phyloP scores from a whole-genome alignment of 257 asterid species.

The Penstemon newberryi region DNA sequence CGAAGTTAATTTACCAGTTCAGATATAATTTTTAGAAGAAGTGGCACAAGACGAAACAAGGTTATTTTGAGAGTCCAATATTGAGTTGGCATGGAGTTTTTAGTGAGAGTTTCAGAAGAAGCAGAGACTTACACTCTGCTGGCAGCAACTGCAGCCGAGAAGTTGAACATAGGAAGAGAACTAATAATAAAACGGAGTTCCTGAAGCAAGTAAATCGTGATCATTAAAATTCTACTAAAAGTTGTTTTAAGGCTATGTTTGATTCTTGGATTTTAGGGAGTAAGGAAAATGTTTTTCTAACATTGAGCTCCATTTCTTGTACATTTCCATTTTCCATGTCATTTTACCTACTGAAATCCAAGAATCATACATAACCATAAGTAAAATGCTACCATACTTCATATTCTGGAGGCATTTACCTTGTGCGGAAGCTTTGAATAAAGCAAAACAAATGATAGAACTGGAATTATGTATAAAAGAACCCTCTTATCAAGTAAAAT shows the following conservation, averaged over 20 bases:
- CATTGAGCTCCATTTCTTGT: no score
- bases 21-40: no score
- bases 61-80: no score
- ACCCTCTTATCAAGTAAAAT: conserved; percentile 77
- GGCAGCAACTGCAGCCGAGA: conserved; percentile 93
- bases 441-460: conserved; percentile 69
- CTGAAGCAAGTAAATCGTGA: conserved; percentile 50
- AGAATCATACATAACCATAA: neutral
- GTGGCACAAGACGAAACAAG: no score
- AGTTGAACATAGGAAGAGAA: conserved; percentile 89
- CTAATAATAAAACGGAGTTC: conserved; percentile 92
- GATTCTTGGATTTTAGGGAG: no score
- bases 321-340: no score
- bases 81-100: no score
- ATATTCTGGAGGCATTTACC: conserved; percentile 43
- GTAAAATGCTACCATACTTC: conserved; percentile 14
- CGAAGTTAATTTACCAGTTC: no score
- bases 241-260: neutral
- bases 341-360: no score
- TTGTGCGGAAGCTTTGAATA: conserved; percentile 97
- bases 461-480: conserved; percentile 60
- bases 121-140: conserved; percentile 66
- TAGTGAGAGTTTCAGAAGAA: no score
- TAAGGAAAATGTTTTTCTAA: no score
- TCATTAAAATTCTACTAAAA: conserved; percentile 14